Base-by-base conservation (phyloP, 768 basidiomycete genomes). In the Austroboletus eburneus region DNA sequence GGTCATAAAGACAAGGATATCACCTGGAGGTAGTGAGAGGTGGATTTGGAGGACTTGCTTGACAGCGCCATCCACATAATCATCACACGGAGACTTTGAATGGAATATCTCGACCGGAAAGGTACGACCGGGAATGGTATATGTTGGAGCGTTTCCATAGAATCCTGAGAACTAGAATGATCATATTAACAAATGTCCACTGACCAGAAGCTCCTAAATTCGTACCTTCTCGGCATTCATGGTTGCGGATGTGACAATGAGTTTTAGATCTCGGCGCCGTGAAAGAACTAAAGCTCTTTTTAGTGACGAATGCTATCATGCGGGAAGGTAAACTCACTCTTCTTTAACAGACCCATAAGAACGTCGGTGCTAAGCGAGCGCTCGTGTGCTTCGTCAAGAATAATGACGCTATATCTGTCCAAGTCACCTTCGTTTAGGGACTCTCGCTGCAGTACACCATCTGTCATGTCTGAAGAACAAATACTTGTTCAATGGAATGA, bases 141-240 rank as follows among this genome's bases (percentile, higher is more conserved):
- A 99, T 25, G 81, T 86, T 0, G 94, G 94, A 0, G 95, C 95
- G 57, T 87, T 89, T 24, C 95, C 95, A 57, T 96, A 99, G 67
- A 99, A 98, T 13, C 69, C 71, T 14, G 96, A 96, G 69, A 99
- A 99, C 91, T 93, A 47, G n/a, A 20, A n/a, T 25, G 32, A 37
- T n/a, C 7, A 20, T 45, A n/a, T 52, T 22, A 51, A 22, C 8
- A 47, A 1, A 3, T 9, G n/a, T 9, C 3, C 40, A 21, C 4
- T 12, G 27, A 35, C 5, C 10, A 16, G 14, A 12, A 8, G 9
- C 39, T 29, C 12, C 23, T 22, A 20, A 4, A 12, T 21, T 70
- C 42, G n/a, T 54, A 89, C 93, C 83, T 99, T 99, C 40, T 96
- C 93, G 1, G 96, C 90, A 63, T 99, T 99, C 96, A 99, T 99